Evolutionary conservation across 192 early-diverging fungal genomes (phyloP), one percentile per base, ranked within the genome.

Genomic region (Hyaloraphidium curvatum): DNA sequence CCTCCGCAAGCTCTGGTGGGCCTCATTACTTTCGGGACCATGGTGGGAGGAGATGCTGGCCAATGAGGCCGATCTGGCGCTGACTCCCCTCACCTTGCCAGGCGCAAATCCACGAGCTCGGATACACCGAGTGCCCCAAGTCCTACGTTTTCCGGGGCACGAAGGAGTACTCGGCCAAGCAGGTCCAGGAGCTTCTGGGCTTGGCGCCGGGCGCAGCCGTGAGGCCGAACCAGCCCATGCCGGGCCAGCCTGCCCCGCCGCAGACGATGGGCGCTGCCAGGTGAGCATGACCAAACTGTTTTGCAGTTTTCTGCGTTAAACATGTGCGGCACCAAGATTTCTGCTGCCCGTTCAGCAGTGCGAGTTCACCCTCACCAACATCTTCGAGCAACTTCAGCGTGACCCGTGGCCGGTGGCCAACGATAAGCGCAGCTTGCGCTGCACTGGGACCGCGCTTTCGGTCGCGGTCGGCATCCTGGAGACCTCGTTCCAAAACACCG

Each of bases 141-240:
- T 91, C 90, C 28, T 90, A 89, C 66, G 88, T 98, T 16, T 98
- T 98, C 71, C 80, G 91, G 52, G 94, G 94, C 13, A 77, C 82
- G 58, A 98, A 98, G 70, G 91, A 98, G 40, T 98, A 96, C 67
- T 70, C 76, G 23, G 73, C 79, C 53, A 91, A 91, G 66, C 91
- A 95, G 66, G 83, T 98, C 55, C 88, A 91, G 66, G 89, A 92
- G 40, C 94, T 98, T 90, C 82, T 98, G 29, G 91, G 91, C 19
- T 70, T 98, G 40, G 69, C 55, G n/a, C n/a, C n/a, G n/a, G n/a
- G n/a, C n/a, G n/a, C n/a, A n/a, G n/a, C n/a, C n/a, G n/a, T n/a
- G n/a, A n/a, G n/a, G n/a, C n/a, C n/a, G n/a, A n/a, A n/a, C 69
- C 72, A 23, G 63, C 73, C 30, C 67, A 78, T 55, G 63, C 68